Evolutionary conservation across 768 basidiomycete species (phyloP), one percentile per base, ranked within the genome.

Genomic region (Cytidiella melzeri): DNA sequence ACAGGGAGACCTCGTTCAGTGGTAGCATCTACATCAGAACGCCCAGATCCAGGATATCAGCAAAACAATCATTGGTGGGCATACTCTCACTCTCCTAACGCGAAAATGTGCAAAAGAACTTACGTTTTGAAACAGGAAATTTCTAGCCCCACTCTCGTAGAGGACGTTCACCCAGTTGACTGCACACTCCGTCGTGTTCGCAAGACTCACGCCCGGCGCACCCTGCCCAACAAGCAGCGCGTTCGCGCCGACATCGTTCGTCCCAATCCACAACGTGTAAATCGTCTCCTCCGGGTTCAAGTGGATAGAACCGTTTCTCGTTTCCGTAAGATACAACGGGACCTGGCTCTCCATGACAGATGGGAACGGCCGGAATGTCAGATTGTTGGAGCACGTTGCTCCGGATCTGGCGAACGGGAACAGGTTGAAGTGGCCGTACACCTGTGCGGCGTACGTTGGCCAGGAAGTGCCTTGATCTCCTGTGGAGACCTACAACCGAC

Each of bases 51-150:
- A 9, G 9, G 18, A 18, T 19, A 19, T 11, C 18, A 19, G 18
- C 12, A 28, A 18, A 25, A 3, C 38, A 19, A n/a, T n/a, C n/a
- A n/a, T n/a, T n/a, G n/a, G n/a, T n/a, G n/a, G n/a, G n/a, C n/a
- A n/a, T n/a, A n/a, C n/a, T n/a, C n/a, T n/a, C n/a, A n/a, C n/a
- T n/a, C n/a, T n/a, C n/a, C n/a, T n/a, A n/a, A n/a, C n/a, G n/a
- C n/a, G n/a, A n/a, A n/a, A n/a, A n/a, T n/a, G n/a, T n/a, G n/a
- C n/a, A n/a, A n/a, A 19, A 45, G 11, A 6, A 26, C 78, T 64
- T 52, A 82, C 83, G 55, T 83, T 84, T 54, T 83, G 80, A 68
- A 85, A 80, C 43, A 85, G 61, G 58, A 85, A 83, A 56, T 85
- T 82, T 40, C 82, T 69, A 3, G 80, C 83, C 4, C 84, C 83